A percentile compares a stretch with the other conserved stretches of the same genome.
phyloP scores from a whole-genome alignment of 2,329 filamentous ascomycete species.

The Neonectria magnoliae region DNA sequence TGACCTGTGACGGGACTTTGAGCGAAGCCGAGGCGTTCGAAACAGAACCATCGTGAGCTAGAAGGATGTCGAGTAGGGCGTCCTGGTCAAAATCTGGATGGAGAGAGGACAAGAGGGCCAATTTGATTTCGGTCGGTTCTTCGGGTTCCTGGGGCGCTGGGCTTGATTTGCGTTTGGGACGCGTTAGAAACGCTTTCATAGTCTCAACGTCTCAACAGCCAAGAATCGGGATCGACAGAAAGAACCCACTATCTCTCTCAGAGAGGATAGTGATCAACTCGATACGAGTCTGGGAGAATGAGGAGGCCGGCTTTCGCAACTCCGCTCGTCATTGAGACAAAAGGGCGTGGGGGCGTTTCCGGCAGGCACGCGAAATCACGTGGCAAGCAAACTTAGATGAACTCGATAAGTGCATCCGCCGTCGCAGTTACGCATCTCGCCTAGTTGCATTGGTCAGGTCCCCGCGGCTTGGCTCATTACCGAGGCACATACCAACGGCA shows the following conservation, averaged over 20 bases:
- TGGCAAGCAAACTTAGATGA: constrained; percentile 24
- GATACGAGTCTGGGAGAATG: neutral
- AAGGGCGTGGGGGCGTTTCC: constrained; percentile 27
- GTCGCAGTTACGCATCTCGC: constrained; percentile 25
- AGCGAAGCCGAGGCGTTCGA: constrained; percentile 70
- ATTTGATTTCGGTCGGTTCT: constrained; percentile 88
- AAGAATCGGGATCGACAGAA: neutral
- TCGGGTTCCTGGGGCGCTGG: constrained; percentile 59
- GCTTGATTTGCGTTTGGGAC: constrained; percentile 60
- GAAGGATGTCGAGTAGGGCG: constrained; percentile 78
- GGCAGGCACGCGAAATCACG: constrained; percentile 41
- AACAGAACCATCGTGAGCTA: constrained; percentile 82
- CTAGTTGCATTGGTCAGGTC: constrained; percentile 35
- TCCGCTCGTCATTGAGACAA: constrained; percentile 10
- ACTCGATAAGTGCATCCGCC: constrained; percentile 32
- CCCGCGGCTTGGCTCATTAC: constrained; percentile 41
- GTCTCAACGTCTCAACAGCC: constrained; percentile 28
- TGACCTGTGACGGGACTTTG: constrained; percentile 41
- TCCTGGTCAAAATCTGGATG: constrained; percentile 72
- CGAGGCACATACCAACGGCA: constrained; percentile 50
- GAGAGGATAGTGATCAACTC: neutral
- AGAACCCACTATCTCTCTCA: neutral
- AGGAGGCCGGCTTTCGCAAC: constrained; percentile 2
- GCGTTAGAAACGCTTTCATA: constrained; percentile 69
- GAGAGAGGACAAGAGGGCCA: constrained; percentile 84